Base-by-base conservation (phyloP, 164 flowering plant genomes). In the Vitis amurensis region DNA sequence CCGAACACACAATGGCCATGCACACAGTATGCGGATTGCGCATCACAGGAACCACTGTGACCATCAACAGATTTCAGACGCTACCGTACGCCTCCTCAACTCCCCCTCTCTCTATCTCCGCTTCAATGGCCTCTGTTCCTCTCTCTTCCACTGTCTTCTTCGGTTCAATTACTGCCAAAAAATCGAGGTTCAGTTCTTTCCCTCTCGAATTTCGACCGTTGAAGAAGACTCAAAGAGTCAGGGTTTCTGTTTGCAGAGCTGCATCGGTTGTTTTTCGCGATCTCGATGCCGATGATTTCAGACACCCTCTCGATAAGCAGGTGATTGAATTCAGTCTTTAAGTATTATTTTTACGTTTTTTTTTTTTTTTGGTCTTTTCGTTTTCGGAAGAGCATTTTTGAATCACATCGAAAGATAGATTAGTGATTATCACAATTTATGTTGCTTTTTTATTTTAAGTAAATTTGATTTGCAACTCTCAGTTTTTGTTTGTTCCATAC, bases 281-380 rank as follows among this genome's bases (percentile, higher is more conserved):
- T 63, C 87, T 89, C 29, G 89, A 89, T 44, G 93, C 91, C 30
- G 89, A 89, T 73, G 93, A 89, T 69, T 84, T 89, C 66, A 77
- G 91, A 29, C 89, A 89, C 69, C 93, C 93, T n/a, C 91, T 89
- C 15, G 91, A 89, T 68, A 83, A 83, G 64, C 91, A 87, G 84
- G 93, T 87, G 48, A 14, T 8, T 58, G 55, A 9, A 30, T 57
- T 51, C 48, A 12, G 6, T 23, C 15, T 59, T 59, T 59, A 2
- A 5, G 31, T 44, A 13, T 62, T 17, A 9, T 66, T 27, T 7
- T 52, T 64, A 1, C 7, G 4, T 23, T 13, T 17, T 50, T 8
- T 59, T 68, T 68, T 16, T 59, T 68, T 68, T 16, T 71, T 44
- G 1, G 6, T 37, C 44, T 37, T 37, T 6, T 37, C 44, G 44